Base-by-base conservation (phyloP, 495 filamentous ascomycete genomes). In the Hyaloscypha variabilis region DNA sequence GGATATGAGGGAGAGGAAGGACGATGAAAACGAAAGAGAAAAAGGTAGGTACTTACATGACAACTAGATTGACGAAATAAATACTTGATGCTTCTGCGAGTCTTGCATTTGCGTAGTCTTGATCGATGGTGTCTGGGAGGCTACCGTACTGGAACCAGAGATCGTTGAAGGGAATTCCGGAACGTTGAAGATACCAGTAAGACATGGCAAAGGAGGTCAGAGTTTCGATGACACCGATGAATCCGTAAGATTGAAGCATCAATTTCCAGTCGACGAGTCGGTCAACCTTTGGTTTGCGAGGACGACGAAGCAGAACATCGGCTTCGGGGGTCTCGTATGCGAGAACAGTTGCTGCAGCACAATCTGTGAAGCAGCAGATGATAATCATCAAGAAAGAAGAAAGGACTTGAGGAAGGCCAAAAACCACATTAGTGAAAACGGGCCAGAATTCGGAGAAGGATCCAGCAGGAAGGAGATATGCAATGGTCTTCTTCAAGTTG, bases 31-130 rank as follows among this genome's bases (percentile, higher is more conserved):
- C 3, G 13, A 46, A 46, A 46, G 28, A 13, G 25, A 29, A 51
- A 31, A 21, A n/a, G 31, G 34, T 50, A 28, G 55, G 67, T 69
- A 79, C 72, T 72, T 84, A 64, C 86, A 89, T 88, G 5, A 90
- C 83, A 8, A 92, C 87, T 10, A 92, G 76, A n/a, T 83, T 90
- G 31, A 91, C 83, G 66, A 92, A 92, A 68, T 92, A 92, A 39
- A 91, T 85, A 26, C 82, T 85, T 29, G 83, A 86, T 24, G 86
- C 88, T 52, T 82, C 79, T 63, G 87, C 88, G 19, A 87, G 69
- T 25, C 78, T 74, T 24, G 74, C 70, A 6, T 74, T 78, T 58
- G 78, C 82, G 58, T 75, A 83, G 30, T 84, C 82, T 0, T 75
- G 54, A 52, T 82, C 77, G 23, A 87, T 73, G 17, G 70, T 69